Evolutionary conservation across 192 early-diverging fungal species (phyloP), one percentile per base, ranked within the genome.

Genomic region (Dimargaris xerosporica): DNA sequence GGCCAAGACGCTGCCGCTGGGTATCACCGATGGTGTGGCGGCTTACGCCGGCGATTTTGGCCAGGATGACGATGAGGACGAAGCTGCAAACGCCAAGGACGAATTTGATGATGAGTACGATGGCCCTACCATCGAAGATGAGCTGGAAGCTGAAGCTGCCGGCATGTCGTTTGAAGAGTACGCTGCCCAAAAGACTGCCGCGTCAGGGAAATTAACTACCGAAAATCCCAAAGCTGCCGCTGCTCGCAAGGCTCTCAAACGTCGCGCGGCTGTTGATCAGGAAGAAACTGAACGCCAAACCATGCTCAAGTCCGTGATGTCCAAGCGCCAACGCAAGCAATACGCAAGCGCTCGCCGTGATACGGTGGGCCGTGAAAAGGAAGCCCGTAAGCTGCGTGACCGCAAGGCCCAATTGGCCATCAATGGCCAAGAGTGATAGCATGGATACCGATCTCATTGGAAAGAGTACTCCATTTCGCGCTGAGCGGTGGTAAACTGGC

Each of bases 11-110:
- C 73, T 74, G 12, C n/a, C n/a, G n/a, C n/a, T n/a, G n/a, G n/a
- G n/a, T n/a, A 67, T 62, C 11, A 71, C 69, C 26, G 77, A 74
- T 3, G 80, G 75, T 44, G 72, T 72, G 29, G 55, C 59, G 23
- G 70, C 72, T 62, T 66, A 75, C 44, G 80, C 82, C 59, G 85
- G 82, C 65, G 83, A 85, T 47, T 77, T 83, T 26, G 80, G 71
- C 11, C 79, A 72, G 58, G 77, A 79, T 30, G 70, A 75, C 62
- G 81, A 74, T 7, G 82, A 80, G 39, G 85, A 82, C 46, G 67
- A 67, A 16, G 79, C 71, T 44, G 66, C 80, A 51, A 79, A 77
- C 53, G 75, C 71, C 42, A 76, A 59, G 1, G 68, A 69, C 34
- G 73, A 68, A 29, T 60, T 70, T 23, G 71, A 71, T 15, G 69